These are phyloP conservation scores for Syncephalastrum sp. DNA, from an alignment of 371 early-diverging fungal genomes.

Conservation along the genomic window DNA sequence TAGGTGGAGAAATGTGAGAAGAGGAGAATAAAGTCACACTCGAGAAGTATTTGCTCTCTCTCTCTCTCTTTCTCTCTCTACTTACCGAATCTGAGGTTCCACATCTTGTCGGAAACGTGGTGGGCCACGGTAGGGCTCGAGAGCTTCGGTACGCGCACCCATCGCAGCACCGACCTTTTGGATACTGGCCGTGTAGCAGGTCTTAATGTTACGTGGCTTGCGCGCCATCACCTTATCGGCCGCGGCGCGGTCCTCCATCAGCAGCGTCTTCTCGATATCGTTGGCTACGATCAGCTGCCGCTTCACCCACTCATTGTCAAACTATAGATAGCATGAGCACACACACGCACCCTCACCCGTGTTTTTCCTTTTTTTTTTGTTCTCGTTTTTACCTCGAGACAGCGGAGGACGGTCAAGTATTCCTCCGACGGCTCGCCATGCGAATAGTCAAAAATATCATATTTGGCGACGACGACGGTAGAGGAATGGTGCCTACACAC, in stretches of 20 bases:
- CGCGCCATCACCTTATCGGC: constrained; percentile 76
- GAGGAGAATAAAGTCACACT: neutral
- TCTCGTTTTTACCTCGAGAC: constrained; percentile 48
- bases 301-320: constrained; percentile 74
- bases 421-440: constrained; percentile 67
- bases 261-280: constrained; percentile 75
- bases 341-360: neutral
- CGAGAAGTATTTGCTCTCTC: too few species aligned
- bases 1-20: neutral
- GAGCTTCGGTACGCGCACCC: constrained; percentile 45
- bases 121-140: constrained; percentile 33
- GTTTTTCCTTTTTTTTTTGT: too few species aligned
- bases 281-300: constrained; percentile 73
- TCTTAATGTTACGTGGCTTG: constrained; percentile 66
- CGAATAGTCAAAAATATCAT: constrained; percentile 70
- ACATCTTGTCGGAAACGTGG: constrained; percentile 50
- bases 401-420: constrained; percentile 69
- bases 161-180: constrained; percentile 63
- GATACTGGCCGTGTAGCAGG: constrained; percentile 66
- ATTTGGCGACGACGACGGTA: constrained; percentile 57
- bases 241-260: constrained; percentile 68
- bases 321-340: constrained; percentile 14
- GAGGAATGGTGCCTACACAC: neutral
- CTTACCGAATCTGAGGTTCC: constrained; percentile 38
- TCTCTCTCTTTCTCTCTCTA: neutral